Conservation (phyloP, 495 filamentous ascomycete genomes). For the Neurospora sp. region DNA sequence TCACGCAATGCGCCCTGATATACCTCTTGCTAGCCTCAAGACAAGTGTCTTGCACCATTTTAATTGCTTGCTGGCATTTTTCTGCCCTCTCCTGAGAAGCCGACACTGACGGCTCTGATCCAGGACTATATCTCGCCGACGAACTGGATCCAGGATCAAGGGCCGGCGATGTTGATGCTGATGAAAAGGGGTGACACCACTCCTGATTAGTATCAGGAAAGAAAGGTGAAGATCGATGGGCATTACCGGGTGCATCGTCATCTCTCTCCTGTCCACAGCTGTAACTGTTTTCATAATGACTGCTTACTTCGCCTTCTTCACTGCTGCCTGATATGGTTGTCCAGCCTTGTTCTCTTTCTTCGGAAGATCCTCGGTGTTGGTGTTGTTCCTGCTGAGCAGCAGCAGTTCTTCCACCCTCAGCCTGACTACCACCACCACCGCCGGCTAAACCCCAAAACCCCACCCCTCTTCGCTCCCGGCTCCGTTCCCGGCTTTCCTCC, state of each 20-base stretch:
- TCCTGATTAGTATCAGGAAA: not conserved
- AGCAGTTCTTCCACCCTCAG: not conserved
- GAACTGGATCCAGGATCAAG: not conserved
- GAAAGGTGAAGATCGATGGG: not conserved
- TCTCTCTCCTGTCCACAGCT: not conserved
- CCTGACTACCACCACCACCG: not conserved
- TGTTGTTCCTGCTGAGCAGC: not conserved
- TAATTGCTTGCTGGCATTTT: not conserved
- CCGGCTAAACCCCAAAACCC: not conserved
- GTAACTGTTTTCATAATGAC: not conserved
- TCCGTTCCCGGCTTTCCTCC: not conserved
- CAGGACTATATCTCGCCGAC: not conserved
- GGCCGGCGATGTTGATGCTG: too few species aligned
- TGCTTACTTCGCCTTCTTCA: not conserved
- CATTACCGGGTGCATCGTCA: not conserved
- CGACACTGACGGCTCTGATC: not conserved
- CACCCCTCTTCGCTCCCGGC: not conserved
- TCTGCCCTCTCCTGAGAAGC: not conserved
- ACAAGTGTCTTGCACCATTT: constrained; percentile 13
- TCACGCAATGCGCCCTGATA: constrained; percentile 14
- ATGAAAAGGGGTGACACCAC: not conserved
- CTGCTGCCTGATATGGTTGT: not conserved
- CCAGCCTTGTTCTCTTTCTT: not conserved
- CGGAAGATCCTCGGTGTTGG: rapidly evolving
- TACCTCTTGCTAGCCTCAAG: constrained; percentile 17